phyloP scores from a whole-genome alignment of 768 basidiomycete genomes.

The Rhodotorula kratochvilovae region DNA sequence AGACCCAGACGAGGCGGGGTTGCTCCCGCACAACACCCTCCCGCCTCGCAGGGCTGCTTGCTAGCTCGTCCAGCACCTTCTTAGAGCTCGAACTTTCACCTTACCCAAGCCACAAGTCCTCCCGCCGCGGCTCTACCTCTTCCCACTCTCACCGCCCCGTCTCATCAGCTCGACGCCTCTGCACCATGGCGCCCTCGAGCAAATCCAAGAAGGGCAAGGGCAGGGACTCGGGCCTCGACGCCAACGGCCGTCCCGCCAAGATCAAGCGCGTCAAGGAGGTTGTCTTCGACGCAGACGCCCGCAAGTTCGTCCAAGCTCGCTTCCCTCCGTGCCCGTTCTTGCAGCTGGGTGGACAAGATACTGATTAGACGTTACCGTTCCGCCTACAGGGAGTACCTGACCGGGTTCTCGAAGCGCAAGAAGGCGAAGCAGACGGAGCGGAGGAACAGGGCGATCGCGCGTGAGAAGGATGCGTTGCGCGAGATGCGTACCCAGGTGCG shows the following conservation, averaged over 20 bases:
- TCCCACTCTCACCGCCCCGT: not conserved
- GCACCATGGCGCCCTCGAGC: not conserved
- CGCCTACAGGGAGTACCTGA: slow-evolving; percentile 29
- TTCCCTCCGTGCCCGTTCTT: not conserved
- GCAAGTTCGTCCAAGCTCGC: slow-evolving; percentile 25
- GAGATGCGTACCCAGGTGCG: slow-evolving; percentile 19
- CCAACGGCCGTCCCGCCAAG: slow-evolving; percentile 25
- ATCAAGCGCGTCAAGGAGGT: slow-evolving; percentile 37
- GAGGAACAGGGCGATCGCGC: slow-evolving; percentile 29
- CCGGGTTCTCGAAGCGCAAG: slow-evolving; percentile 37
- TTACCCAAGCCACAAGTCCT: not conserved
- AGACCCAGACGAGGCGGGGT: no score
- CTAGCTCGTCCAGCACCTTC: no score
- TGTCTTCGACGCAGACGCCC: slow-evolving; percentile 31
- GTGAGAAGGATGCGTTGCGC: slow-evolving; percentile 29
- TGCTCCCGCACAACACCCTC: no score
- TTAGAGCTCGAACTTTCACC: no score
- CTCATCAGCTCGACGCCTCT: not conserved
- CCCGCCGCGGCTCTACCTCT: not conserved
- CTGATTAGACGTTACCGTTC: not conserved
- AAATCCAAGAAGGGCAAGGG: slow-evolving; percentile 4
- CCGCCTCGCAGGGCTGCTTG: no score
- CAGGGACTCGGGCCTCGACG: slow-evolving; percentile 1
- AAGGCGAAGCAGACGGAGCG: slow-evolving; percentile 32
- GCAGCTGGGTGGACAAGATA: not conserved